A percentile compares a stretch with the other conserved stretches of the same genome.
Evolutionary conservation across 2,329 filamentous ascomycete species (phyloP).

Genomic region (Pyricularia sp.): DNA sequence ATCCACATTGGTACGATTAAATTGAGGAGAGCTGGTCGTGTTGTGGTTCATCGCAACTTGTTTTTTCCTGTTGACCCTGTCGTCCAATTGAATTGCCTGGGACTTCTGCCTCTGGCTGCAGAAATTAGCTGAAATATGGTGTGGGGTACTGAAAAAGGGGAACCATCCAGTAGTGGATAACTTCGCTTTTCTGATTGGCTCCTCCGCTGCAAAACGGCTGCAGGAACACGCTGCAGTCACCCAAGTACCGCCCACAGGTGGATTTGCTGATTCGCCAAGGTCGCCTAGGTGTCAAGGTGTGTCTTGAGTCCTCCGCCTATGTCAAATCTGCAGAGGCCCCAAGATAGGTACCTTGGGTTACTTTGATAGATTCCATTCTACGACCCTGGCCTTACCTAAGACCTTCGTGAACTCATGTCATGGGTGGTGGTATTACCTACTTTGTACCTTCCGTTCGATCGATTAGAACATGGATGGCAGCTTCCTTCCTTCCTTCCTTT

Average conservation of each 20-base stretch:
- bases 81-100: background rate
- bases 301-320: background rate
- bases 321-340: background rate
- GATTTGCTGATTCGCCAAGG: background rate
- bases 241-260: background rate
- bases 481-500: background rate
- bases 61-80: background rate
- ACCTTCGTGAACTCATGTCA: too few relatives aligned
- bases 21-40: background rate
- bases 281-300: background rate
- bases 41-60: background rate
- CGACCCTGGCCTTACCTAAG: too few relatives aligned
- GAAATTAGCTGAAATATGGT: background rate
- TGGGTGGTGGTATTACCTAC: too few relatives aligned
- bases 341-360: too few relatives aligned
- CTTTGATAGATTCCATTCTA: too few relatives aligned
- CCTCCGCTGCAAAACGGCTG: background rate
- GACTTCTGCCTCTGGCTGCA: background rate
- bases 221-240: background rate
- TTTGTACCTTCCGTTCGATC: background rate
- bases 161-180: background rate
- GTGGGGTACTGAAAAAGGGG: background rate
- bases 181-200: background rate
- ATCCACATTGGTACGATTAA: background rate
- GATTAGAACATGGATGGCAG: background rate